Evolutionary conservation across 805 yeast species (phyloP), one percentile per base, ranked within the genome.

Genomic region (Lipomyces anomalus): DNA sequence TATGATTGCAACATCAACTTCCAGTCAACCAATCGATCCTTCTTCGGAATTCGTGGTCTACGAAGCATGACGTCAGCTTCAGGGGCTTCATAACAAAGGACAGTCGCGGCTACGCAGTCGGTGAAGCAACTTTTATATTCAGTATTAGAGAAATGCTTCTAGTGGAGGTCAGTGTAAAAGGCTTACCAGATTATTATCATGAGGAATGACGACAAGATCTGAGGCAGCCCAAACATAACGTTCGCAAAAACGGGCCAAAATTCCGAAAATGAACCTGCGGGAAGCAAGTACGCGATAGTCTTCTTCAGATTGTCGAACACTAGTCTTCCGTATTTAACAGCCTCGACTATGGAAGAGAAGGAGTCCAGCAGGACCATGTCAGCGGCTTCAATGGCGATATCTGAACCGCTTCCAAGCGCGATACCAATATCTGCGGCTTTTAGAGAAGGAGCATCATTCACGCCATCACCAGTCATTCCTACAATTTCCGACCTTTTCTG

Each of bases 241-340:
- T 71, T 74, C 44, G 72, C 50, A 23, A 74, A 51, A 3, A 74
- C 71, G 0, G 78, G 69, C 78, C 78, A 74, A 26, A 74, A 62
- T 57, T 74, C 78, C 35, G 76, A 66, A 55, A 57, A 74, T 13
- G 71, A 62, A 23, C 79, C 79, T 33, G 78, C 79, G n/a, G 79
- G 78, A 44, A 74, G 58, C 45, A 74, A 59, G 56, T 74, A 72
- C 4, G 67, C 67, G 46, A 74, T 64, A 1, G 73, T 70, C 55
- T 74, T 74, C 50, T 62, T 68, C 56, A 74, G 59, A 50, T 74
- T 74, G 52, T 74, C 76, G 56, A 72, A 72, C 20, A 73, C 76
- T 40, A 73, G 60, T 65, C 95, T 73, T 43, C 95, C 95, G 90
- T 94, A 84, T 63, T 83, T 82, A 57, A 86, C 82, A 28, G 95